These are phyloP conservation scores for Pythium phragmitis DNA, from an alignment of 352 stramenopile species.

Conservation along the genomic window DNA sequence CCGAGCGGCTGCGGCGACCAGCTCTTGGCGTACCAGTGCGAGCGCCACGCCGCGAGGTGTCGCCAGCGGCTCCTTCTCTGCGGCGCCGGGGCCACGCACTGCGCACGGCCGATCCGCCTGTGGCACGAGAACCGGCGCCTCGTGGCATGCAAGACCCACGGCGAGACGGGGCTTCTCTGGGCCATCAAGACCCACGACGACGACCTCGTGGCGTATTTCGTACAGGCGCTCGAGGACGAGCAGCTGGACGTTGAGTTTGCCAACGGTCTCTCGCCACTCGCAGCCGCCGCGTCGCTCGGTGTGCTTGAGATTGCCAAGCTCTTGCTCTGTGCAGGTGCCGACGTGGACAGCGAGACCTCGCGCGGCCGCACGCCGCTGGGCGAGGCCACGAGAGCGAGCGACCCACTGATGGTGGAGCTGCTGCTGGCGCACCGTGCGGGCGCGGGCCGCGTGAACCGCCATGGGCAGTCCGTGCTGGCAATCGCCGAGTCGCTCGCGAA, in stretches of 20 bases:
- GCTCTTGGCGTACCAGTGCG: conserved; percentile 61
- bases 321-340: conserved; percentile 59
- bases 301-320: conserved; percentile 51
- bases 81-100: conserved; percentile 49
- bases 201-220: conserved; percentile 61
- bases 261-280: conserved; percentile 67
- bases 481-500: conserved; percentile 38
- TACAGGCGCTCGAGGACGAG: conserved; percentile 41
- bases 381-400: conserved; percentile 57
- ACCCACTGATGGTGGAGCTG: conserved; percentile 47
- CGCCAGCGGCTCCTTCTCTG: conserved; percentile 61
- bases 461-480: conserved; percentile 47
- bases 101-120: conserved; percentile 53
- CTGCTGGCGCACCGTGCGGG: conserved; percentile 62
- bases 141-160: conserved; percentile 47
- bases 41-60: conserved; percentile 61
- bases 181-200: conserved; percentile 63
- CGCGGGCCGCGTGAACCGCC: conserved; percentile 61
- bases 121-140: conserved; percentile 50
- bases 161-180: conserved; percentile 53
- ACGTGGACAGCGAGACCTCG: conserved; percentile 72
- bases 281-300: conserved; percentile 44
- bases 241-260: conserved; percentile 62
- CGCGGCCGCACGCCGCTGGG: conserved; percentile 56
- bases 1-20: conserved; percentile 52